A percentile compares a stretch with the other conserved stretches of the same genome.
Evolutionary conservation across 2,329 filamentous ascomycete species (phyloP).

Genomic region (Xylariaceae sp.): DNA sequence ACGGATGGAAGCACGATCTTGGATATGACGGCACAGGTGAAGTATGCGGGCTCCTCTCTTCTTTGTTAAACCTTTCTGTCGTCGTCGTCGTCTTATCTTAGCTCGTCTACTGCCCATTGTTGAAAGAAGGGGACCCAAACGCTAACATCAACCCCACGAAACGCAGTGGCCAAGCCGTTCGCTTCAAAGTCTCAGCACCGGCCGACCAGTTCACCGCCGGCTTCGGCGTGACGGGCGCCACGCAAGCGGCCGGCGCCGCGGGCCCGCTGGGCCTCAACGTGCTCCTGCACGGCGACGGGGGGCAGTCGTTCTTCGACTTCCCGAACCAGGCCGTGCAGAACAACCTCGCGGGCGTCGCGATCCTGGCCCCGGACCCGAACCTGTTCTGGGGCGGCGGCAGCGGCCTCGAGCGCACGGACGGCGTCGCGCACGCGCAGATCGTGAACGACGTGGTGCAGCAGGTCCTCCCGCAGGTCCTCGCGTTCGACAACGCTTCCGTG

Average conservation of each 20-base stretch:
- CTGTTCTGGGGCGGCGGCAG: slow-evolving; percentile 64
- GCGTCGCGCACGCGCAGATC: slow-evolving; percentile 60
- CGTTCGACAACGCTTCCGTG: slow-evolving; percentile 58
- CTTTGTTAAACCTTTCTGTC: too few relatives aligned
- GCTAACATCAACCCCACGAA: slow-evolving; percentile 5
- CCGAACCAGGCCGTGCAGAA: slow-evolving; percentile 59
- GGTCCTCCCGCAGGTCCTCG: slow-evolving; percentile 57
- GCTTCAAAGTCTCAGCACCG: slow-evolving; percentile 62
- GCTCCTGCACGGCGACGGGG: slow-evolving; percentile 65
- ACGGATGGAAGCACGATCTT: slow-evolving; percentile 62
- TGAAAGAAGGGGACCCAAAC: background rate
- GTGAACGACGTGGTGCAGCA: slow-evolving; percentile 58
- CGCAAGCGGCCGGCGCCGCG: slow-evolving; percentile 37
- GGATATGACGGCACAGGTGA: slow-evolving; percentile 60
- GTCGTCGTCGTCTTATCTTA: background rate
- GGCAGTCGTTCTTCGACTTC: slow-evolving; percentile 64
- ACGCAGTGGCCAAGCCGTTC: slow-evolving; percentile 55
- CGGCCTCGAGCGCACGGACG: slow-evolving; percentile 59
- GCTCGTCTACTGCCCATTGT: background rate
- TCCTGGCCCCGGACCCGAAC: slow-evolving; percentile 60
- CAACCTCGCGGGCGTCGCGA: slow-evolving; percentile 57
- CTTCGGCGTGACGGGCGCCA: slow-evolving; percentile 55
- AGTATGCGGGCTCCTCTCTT: slow-evolving; percentile 44
- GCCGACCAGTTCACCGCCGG: slow-evolving; percentile 57
- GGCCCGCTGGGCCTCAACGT: slow-evolving; percentile 59